Evolutionary conservation across 2,329 filamentous ascomycete species (phyloP).

Genomic region (Pyrenophora teres): DNA sequence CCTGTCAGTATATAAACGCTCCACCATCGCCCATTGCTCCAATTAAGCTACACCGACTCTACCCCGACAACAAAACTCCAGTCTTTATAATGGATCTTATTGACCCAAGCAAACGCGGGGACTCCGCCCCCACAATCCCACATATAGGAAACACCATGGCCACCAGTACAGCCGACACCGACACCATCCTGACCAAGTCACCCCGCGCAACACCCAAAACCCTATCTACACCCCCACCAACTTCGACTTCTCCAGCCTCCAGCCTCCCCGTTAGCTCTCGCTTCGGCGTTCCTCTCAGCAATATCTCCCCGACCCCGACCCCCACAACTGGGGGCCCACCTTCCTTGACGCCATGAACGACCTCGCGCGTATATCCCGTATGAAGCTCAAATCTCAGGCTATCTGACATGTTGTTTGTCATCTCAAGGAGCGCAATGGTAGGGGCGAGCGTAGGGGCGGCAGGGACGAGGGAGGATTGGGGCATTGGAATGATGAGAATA

Average conservation of each 20-base stretch:
- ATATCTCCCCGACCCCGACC: constrained; percentile 2
- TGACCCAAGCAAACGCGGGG: not conserved
- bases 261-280: not conserved
- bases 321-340: not conserved
- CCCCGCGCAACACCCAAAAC: not conserved
- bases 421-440: not conserved
- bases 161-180: not conserved
- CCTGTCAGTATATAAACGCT: no score
- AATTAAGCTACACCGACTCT: no score
- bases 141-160: not conserved
- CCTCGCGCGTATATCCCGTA: not conserved
- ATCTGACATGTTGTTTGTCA: not conserved
- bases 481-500: not conserved
- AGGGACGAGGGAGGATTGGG: no score
- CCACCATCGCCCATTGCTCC: no score
- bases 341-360: not conserved
- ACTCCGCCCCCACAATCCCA: not conserved
- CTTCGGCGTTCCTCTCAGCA: not conserved
- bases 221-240: not conserved
- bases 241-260: not conserved
- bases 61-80: no score
- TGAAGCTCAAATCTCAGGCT: not conserved
- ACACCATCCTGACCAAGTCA: not conserved
- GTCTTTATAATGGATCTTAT: no score
- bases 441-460: not conserved